Conservation (phyloP, 2,329 filamentous ascomycete species). For the Epichloe baconii region DNA sequence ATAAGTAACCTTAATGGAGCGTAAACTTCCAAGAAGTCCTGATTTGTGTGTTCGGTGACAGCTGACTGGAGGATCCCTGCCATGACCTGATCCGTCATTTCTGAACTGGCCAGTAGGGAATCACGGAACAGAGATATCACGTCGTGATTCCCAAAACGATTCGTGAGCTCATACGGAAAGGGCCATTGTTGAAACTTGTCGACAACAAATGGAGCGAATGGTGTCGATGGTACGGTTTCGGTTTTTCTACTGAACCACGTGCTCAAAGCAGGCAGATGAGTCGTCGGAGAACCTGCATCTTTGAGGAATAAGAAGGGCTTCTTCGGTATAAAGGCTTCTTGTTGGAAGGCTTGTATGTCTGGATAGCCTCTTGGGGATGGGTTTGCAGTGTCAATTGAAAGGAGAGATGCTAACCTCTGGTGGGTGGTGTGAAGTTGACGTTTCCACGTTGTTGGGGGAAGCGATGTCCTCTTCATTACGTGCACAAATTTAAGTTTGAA, state of each 20-base stretch:
- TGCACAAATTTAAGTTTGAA: background rate
- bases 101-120: conserved; percentile 14
- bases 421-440: conserved; percentile 1
- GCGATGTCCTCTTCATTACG: conserved; percentile 3
- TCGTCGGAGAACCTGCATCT: conserved; percentile 22
- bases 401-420: background rate
- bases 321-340: conserved; percentile 37
- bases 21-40: conserved; percentile 41
- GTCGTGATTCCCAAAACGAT: conserved; percentile 8
- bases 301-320: conserved; percentile 37
- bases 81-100: conserved; percentile 17
- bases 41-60: conserved; percentile 9
- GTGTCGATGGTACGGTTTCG: background rate
- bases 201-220: conserved; percentile 14
- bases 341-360: conserved; percentile 34
- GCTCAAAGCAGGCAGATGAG: conserved; percentile 34
- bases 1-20: conserved; percentile 54
- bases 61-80: conserved; percentile 18
- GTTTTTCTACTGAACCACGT: conserved; percentile 42
- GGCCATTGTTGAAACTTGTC: conserved; percentile 16
- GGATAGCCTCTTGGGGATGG: conserved; percentile 8
- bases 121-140: conserved; percentile 15
- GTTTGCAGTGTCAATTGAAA: conserved; percentile 2
- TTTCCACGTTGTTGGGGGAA: background rate
- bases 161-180: conserved; percentile 28